Evolutionary conservation across 75 land plant species (phyloP), one percentile per base, ranked within the genome.

Genomic region (Cupressus sempervirens): DNA sequence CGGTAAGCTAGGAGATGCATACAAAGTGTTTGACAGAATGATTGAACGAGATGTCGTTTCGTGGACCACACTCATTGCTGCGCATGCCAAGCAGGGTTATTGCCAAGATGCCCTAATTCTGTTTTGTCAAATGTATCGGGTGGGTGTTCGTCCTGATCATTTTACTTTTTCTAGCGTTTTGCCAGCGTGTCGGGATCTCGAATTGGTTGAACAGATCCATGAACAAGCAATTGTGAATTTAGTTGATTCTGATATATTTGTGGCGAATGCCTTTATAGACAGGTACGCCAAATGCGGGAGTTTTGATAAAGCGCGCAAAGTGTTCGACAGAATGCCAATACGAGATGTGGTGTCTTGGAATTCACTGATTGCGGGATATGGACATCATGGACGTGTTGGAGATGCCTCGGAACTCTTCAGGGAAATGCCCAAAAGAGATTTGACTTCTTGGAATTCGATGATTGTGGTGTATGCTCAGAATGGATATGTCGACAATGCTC

Each of bases 21-120:
- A 87, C 3, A 82, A 82, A 72, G 89, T 94, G 50, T 92, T 94
- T 84, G 87, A 93, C 84, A 88, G 82, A 86, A 85, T 94, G 85
- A 3, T 58, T 26, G 43, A 30, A 14, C 87, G 86, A 76, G 93
- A 94, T 67, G 83, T 90, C 86, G 90, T 94, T 80, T 84, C 89
- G 7, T 94, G 94, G 94, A 92, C 92, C 29, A 91, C 94, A 26
- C 88, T 94, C 85, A 86, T 94, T n/a, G 83, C 87, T 76, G 94
- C 89, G 73, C 93, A 87, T 93, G 89, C 93, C 34, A 88, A 91
- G 68, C 88, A 94, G 85, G 90, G 80, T 15, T 85, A 50, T 87
- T 86, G 84, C 23, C 77, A 87, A 23, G 88, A 88, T 40, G 92
- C 94, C 11, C 30, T 94, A 68, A 77, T 62, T 29, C 38, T 88